Evolutionary conservation across 371 early-diverging fungal species (phyloP), one percentile per base, ranked within the genome.

Genomic region (Mucor circinelloides): DNA sequence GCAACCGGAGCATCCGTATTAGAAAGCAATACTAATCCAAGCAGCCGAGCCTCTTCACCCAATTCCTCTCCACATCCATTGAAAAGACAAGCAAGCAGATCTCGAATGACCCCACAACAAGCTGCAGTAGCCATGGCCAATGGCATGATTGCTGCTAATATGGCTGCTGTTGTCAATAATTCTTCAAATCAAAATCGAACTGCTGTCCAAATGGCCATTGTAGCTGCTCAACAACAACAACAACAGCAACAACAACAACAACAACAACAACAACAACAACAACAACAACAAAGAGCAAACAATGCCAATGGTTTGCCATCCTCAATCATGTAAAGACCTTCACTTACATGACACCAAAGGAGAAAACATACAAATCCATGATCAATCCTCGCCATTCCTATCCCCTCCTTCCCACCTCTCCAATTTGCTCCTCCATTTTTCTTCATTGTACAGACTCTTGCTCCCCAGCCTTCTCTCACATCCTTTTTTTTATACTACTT

Each of bases 51-150:
- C 12, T 54, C 83, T 19, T 64, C 74, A 2, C 75, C 67, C 27
- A 54, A 34, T 60, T 25, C 42, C 6, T 46, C 65, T 13, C 70
- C 71, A 9, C 67, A 72, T 42, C 64, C 72, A 1, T 67, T 80
- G 31, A 79, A 83, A 60, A 69, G 77, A 31, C 76, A 79, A 57
- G 73, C 75, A 32, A 77, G 77, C 25, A 68, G 80, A 28, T 71
- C 74, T 21, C 68, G 67, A 31, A 63, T 75, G 69, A 81, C 78
- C 1, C 81, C 82, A 12, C 75, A 77, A 65, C 77, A 81, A 57
- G 75, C 74, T 40, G 77, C 79, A 9, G 70, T 77, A 1, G 77
- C 77, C 32, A 81, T 79, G 82, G 65, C 82, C 2, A 81, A 77
- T 56, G 77, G 73, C 30, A 75, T 79, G 77, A 69, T 79, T 48